A percentile compares a stretch with the other conserved stretches of the same genome.
Conservation (phyloP, 257 asterid genomes). For the Ligustrum vulgare region DNA sequence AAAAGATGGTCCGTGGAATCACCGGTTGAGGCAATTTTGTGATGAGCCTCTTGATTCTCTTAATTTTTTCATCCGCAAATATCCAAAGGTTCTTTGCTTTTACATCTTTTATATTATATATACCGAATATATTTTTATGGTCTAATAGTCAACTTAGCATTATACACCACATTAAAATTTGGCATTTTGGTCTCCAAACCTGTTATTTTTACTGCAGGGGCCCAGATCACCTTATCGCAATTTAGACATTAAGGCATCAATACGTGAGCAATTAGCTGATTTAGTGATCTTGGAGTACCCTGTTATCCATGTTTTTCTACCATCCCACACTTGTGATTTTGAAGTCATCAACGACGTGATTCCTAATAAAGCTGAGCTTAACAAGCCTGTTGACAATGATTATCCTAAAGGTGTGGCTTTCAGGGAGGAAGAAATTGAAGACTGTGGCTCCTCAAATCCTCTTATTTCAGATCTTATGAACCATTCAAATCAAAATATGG, state of each 20-base stretch:
- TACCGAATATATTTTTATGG: background rate
- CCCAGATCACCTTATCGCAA: conserved; percentile 52
- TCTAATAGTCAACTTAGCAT: conserved; percentile 1
- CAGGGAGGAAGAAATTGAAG: conserved; percentile 71
- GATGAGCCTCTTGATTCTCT: conserved; percentile 62
- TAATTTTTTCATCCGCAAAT: conserved; percentile 67
- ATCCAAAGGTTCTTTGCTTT: conserved; percentile 59
- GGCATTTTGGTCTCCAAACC: background rate
- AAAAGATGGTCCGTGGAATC: conserved; percentile 80
- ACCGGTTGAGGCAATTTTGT: conserved; percentile 63
- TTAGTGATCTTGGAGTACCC: conserved; percentile 75
- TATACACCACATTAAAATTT: background rate
- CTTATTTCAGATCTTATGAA: conserved; percentile 49
- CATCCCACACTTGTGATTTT: conserved; percentile 65
- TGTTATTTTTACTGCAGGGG: conserved; percentile 47
- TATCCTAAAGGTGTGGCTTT: conserved; percentile 55
- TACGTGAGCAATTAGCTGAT: conserved; percentile 66
- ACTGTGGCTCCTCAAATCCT: conserved; percentile 40
- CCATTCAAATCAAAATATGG: conserved; percentile 17
- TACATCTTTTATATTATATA: background rate
- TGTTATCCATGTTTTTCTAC: conserved; percentile 69
- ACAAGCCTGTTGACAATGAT: conserved; percentile 32
- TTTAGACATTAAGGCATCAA: conserved; percentile 50
- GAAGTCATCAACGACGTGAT: conserved; percentile 41
- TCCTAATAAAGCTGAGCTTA: conserved; percentile 31